A percentile compares a stretch with the other conserved stretches of the same genome.
These are phyloP conservation scores for Fusarium torulosum DNA, from an alignment of 2,329 filamentous ascomycete species.

Conservation along the genomic window DNA sequence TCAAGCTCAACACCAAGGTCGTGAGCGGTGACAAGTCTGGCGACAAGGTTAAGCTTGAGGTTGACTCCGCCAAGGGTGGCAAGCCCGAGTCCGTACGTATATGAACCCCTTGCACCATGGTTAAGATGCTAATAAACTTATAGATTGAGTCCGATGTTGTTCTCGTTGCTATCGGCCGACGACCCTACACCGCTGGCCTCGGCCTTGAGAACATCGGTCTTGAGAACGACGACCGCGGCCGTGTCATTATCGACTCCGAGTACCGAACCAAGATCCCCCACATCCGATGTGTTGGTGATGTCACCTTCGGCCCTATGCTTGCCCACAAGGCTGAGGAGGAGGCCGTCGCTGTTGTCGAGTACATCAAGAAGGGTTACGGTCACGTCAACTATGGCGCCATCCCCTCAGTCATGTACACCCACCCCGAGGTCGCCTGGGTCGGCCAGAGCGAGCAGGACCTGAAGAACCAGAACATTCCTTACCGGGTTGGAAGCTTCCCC, in stretches of 20 bases:
- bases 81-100: conserved; percentile 86
- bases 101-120: neutral
- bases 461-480: conserved; percentile 89
- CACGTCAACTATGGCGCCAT: conserved; percentile 99
- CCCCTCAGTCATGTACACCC: conserved; percentile 99
- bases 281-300: conserved; percentile 96
- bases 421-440: conserved; percentile 98
- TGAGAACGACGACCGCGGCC: conserved; percentile 91
- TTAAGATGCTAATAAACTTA: conserved; percentile 40
- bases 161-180: conserved; percentile 94
- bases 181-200: conserved; percentile 92
- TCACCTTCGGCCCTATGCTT: conserved; percentile 98
- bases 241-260: conserved; percentile 96
- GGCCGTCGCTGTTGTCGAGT: conserved; percentile 93
- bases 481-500: conserved; percentile 93
- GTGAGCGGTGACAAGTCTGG: conserved; percentile 83
- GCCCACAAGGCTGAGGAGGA: conserved; percentile 99
- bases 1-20: conserved; percentile 98
- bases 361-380: conserved; percentile 96
- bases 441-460: conserved; percentile 97
- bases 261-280: conserved; percentile 98
- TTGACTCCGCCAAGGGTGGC: conserved; percentile 95
- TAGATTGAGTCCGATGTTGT: conserved; percentile 95
- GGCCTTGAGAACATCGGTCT: conserved; percentile 94
- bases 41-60: conserved; percentile 81